Base-by-base conservation (phyloP, 23 red algal species). In the Gracilaria gracilis region DNA sequence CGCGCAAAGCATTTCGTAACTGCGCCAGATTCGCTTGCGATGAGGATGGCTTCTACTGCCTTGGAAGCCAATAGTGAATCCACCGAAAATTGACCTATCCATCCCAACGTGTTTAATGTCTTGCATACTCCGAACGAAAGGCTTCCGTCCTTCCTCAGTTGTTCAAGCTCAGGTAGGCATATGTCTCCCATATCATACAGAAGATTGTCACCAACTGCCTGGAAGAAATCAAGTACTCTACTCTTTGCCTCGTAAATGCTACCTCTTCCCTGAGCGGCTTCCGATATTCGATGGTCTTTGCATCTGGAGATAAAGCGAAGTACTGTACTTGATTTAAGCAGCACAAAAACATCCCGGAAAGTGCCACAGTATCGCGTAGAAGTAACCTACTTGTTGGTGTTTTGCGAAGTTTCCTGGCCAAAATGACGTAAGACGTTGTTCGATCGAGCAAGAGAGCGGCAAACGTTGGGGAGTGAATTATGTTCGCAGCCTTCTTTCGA, bases 381-480 rank as follows among this genome's bases (percentile, higher is more conserved):
- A 46, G 7, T 79, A 54, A 61, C n/a, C 44, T 58, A 67, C 80
- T 74, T 49, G 73, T 71, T 50, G 71, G 46, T 49, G 54, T 23
- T 67, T 79, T 53, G 24, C 86, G 64, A 65, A 36, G 17, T 34
- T 73, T 29, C 58, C 72, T 89, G 14, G 86, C 71, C n/a, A 80
- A 67, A 21, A 53, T 36, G 73, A 80, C 36, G 29, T 79, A 79
- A 4, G 86, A 75, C 20, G 86, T 71, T 75, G 71, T 54, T 35
- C 86, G 40, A 51, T 89, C 86, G 20, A 89, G 53, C 50, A 89
- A 69, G 49, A 89, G 61, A 74, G 86, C 69, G 5, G 86, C 86
- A 64, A 89, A 89, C 32, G 54, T 32, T 48, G 72, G 72, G 4
- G 72, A 78, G 16, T 73, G 83, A 73, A 86, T 29, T 12, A 81